These are phyloP conservation scores for Diaporthe velutina DNA, from an alignment of 2,329 filamentous ascomycete species.

Conservation along the genomic window DNA sequence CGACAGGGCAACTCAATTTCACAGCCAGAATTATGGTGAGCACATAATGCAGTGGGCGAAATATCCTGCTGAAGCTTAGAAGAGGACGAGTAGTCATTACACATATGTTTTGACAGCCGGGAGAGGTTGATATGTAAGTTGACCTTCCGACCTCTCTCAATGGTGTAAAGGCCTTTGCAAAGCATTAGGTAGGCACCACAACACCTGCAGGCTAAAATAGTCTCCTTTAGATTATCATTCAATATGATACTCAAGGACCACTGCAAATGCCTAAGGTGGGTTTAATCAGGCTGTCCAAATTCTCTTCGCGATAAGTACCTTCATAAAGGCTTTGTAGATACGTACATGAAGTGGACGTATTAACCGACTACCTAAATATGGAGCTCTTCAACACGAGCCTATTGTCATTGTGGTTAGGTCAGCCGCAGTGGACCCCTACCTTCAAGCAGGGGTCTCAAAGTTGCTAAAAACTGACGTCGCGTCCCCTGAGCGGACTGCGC, in stretches of 20 bases:
- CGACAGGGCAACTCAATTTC: not conserved
- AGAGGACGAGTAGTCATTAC: no score
- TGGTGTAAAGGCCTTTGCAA: not conserved
- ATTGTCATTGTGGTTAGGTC: not conserved
- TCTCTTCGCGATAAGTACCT: not conserved
- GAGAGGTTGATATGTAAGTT: not conserved
- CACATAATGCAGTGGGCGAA: no score
- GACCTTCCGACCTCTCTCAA: not conserved
- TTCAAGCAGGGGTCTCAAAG: not conserved
- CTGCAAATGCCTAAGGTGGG: not conserved
- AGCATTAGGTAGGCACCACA: not conserved
- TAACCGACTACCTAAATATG: not conserved
- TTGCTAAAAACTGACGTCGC: constrained; percentile 7
- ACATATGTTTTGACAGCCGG: no score
- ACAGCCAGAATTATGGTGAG: not conserved
- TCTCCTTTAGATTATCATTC: not conserved
- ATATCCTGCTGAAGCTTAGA: no score
- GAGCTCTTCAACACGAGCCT: not conserved
- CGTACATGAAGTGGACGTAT: not conserved
- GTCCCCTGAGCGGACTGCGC: constrained; percentile 12
- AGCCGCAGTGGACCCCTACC: not conserved
- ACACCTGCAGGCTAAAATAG: no score
- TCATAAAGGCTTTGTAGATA: not conserved
- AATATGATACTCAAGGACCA: not conserved
- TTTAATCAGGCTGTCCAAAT: not conserved